Conservation (phyloP, 202 grass and related monocot genomes). For the Dendrocalamus latiflorus region DNA sequence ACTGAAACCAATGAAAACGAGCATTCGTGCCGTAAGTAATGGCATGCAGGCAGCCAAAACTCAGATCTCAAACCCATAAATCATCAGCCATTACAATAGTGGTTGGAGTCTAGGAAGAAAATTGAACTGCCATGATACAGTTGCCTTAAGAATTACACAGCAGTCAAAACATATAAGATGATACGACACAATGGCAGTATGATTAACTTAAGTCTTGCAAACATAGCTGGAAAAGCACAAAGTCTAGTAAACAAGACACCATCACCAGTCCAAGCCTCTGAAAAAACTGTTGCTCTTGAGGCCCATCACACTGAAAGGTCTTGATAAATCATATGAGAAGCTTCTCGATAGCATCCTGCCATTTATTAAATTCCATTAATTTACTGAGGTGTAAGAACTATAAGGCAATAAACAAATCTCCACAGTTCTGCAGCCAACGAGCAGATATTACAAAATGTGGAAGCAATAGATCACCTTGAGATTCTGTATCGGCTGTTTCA, state of each 20-base stretch:
- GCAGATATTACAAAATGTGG: not conserved
- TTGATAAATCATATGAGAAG: constrained; percentile 58
- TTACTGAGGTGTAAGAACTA: not conserved
- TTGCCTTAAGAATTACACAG: constrained; percentile 36
- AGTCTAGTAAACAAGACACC: constrained; percentile 42
- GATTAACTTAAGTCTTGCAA: constrained; percentile 27
- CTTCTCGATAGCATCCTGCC: constrained; percentile 63
- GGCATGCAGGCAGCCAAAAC: not conserved
- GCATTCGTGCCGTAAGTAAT: not conserved
- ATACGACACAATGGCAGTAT: not conserved
- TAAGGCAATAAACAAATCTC: not conserved
- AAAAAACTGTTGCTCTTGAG: constrained; percentile 40
- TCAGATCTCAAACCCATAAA: constrained; percentile 16
- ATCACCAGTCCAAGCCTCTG: constrained; percentile 74
- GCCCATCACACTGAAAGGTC: constrained; percentile 65
- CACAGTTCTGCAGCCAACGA: not conserved
- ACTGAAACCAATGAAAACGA: not conserved
- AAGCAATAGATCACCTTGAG: constrained; percentile 59
- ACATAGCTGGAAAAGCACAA: constrained; percentile 18
- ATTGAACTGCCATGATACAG: constrained; percentile 13
- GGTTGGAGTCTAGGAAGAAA: not conserved
- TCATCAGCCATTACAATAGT: constrained; percentile 16
- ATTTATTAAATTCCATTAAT: not conserved
- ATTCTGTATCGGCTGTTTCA: constrained; percentile 67
- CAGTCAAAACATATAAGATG: constrained; percentile 18